Evolutionary conservation across 495 filamentous ascomycete genomes (phyloP).

Genomic region (Podospora didyma): DNA sequence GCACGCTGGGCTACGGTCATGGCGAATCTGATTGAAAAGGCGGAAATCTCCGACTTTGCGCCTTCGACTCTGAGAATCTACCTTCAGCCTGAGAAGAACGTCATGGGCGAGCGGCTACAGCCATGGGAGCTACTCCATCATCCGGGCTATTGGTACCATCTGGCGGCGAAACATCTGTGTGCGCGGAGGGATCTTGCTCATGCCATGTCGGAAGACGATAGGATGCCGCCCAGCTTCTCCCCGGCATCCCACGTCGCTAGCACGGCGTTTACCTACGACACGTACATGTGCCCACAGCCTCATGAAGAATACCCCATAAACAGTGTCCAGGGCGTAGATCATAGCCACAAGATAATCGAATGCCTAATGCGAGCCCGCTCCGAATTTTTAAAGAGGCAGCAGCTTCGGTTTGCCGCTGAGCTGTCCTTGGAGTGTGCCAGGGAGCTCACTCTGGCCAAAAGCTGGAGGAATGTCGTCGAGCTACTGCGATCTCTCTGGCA

Average conservation of each 20-base stretch:
- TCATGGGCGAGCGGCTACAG: slow-evolving; percentile 60
- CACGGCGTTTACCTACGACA: slow-evolving; percentile 72
- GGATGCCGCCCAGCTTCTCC: slow-evolving; percentile 60
- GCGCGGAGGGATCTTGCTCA: slow-evolving; percentile 57
- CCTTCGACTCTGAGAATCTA: slow-evolving; percentile 42
- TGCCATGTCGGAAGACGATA: slow-evolving; percentile 71
- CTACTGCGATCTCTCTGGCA: slow-evolving; percentile 71
- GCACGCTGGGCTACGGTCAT: slow-evolving; percentile 77
- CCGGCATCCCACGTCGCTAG: slow-evolving; percentile 64
- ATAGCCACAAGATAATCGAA: slow-evolving; percentile 58
- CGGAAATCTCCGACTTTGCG: slow-evolving; percentile 44
- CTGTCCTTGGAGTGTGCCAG: slow-evolving; percentile 65
- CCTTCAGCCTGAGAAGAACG: slow-evolving; percentile 62
- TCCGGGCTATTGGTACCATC: slow-evolving; percentile 78
- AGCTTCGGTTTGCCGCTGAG: slow-evolving; percentile 62
- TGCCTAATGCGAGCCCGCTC: slow-evolving; percentile 55
- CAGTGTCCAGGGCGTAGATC: slow-evolving; percentile 54
- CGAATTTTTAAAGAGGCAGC: slow-evolving; percentile 62
- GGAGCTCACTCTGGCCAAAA: slow-evolving; percentile 57
- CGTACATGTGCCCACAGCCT: slow-evolving; percentile 77
- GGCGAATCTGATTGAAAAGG: slow-evolving; percentile 70
- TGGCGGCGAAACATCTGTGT: slow-evolving; percentile 62
- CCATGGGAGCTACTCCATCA: slow-evolving; percentile 85
- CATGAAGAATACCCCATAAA: slow-evolving; percentile 62
- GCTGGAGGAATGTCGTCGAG: slow-evolving; percentile 63